phyloP scores from a whole-genome alignment of 495 filamentous ascomycete species.

The Trichoderma parareesei region DNA sequence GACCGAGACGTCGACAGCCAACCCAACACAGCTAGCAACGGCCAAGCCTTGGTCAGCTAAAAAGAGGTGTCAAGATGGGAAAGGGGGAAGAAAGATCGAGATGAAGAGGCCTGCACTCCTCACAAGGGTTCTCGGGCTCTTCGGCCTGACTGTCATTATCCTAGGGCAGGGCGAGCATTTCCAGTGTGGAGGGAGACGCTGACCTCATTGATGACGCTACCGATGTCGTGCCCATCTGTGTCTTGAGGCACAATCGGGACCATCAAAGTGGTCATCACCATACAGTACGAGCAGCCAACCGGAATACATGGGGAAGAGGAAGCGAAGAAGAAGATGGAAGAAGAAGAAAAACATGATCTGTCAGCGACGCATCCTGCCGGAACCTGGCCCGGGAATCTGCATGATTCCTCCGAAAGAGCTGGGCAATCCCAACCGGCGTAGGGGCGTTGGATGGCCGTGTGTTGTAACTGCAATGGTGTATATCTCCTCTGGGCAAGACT shows the following conservation, averaged over 20 bases:
- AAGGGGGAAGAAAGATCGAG: background rate
- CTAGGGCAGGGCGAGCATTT: background rate
- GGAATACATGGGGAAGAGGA: background rate
- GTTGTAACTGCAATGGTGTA: background rate
- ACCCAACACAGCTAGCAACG: background rate
- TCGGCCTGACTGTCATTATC: background rate
- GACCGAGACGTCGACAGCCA: background rate
- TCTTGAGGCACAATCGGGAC: background rate
- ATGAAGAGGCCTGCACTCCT: background rate
- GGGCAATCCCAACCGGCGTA: background rate
- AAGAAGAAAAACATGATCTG: background rate
- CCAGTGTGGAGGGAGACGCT: background rate
- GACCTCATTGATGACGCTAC: constrained; percentile 7
- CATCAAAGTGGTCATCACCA: background rate
- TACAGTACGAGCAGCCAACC: constrained; percentile 1
- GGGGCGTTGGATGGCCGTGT: background rate
- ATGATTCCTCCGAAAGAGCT: background rate
- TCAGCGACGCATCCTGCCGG: background rate
- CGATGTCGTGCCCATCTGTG: background rate
- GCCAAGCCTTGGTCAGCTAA: background rate
- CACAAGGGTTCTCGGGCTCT: background rate
- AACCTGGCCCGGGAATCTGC: background rate
- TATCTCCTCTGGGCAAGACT: too few species aligned
- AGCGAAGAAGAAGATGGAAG: background rate
- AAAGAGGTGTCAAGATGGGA: background rate